These are phyloP conservation scores for Takashimella tepidaria DNA, from an alignment of 1,284 basidiomycete genomes.

Conservation along the genomic window DNA sequence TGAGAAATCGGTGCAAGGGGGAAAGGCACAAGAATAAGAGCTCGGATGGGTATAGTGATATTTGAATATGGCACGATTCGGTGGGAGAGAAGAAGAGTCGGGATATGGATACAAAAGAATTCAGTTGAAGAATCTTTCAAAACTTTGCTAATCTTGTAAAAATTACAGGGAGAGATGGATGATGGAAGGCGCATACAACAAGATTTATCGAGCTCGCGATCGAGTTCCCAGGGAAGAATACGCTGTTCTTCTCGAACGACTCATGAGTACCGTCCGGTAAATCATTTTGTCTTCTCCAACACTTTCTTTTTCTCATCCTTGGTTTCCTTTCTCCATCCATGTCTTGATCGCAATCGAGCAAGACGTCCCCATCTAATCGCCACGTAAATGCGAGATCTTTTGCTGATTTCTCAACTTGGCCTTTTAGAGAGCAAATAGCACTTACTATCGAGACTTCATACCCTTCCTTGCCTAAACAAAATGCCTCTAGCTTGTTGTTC, in stretches of 20 bases:
- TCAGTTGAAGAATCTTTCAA: too few species aligned
- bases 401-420: background rate
- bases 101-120: too few species aligned
- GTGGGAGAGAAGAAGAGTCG: too few species aligned
- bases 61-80: too few species aligned
- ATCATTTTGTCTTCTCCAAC: constrained; percentile 8
- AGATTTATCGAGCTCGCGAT: constrained; percentile 92
- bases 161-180: constrained; percentile 89
- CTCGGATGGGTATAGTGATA: constrained; percentile 40
- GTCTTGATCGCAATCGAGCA: background rate
- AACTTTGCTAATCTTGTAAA: too few species aligned
- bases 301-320: background rate
- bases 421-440: constrained; percentile 48
- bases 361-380: too few species aligned
- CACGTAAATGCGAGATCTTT: background rate
- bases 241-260: constrained; percentile 42
- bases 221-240: constrained; percentile 55
- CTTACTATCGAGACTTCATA: constrained; percentile 48
- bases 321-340: too few species aligned
- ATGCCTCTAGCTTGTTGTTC: constrained; percentile 46
- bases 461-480: constrained; percentile 40
- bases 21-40: constrained; percentile 5
- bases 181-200: constrained; percentile 98
- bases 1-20: background rate
- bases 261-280: constrained; percentile 46